phyloP scores from a whole-genome alignment of 768 basidiomycete species.

The Hygrophorus russula region DNA sequence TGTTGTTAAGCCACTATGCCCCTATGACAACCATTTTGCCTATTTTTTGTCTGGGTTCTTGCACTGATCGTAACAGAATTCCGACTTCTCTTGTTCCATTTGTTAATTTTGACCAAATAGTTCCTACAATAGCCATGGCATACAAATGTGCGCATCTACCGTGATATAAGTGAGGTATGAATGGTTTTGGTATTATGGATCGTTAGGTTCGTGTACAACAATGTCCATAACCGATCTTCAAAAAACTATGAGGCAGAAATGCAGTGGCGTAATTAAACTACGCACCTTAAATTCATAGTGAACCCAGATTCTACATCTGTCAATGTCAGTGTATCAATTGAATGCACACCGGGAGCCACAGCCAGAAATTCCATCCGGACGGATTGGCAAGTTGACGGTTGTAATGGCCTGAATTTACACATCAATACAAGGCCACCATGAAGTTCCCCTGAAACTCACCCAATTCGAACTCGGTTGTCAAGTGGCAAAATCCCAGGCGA shows the following conservation, averaged over 20 bases:
- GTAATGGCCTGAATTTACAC: constrained; percentile 44
- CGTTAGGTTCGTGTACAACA: constrained; percentile 48
- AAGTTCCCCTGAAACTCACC: constrained; percentile 34
- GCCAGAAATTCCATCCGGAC: constrained; percentile 82
- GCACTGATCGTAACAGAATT: too few species aligned
- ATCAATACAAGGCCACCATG: background rate
- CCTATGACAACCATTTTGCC: too few species aligned
- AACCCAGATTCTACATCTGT: constrained; percentile 68
- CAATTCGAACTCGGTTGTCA: constrained; percentile 69
- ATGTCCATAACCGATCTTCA: constrained; percentile 64
- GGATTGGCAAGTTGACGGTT: constrained; percentile 76
- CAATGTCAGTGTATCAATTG: constrained; percentile 58
- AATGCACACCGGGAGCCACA: constrained; percentile 68
- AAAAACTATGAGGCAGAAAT: constrained; percentile 3
- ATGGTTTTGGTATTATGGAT: background rate
- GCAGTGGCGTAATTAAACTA: constrained; percentile 2
- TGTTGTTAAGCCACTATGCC: background rate
- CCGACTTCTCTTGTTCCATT: too few species aligned
- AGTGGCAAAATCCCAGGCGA: constrained; percentile 58
- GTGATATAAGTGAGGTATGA: too few species aligned
- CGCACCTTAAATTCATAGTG: constrained; percentile 63
- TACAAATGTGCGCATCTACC: too few species aligned
- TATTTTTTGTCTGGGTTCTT: too few species aligned
- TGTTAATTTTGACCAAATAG: too few species aligned
- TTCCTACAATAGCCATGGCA: too few species aligned